phyloP scores from a whole-genome alignment of 1,284 basidiomycete species.

The Sporisorium sorghi region DNA sequence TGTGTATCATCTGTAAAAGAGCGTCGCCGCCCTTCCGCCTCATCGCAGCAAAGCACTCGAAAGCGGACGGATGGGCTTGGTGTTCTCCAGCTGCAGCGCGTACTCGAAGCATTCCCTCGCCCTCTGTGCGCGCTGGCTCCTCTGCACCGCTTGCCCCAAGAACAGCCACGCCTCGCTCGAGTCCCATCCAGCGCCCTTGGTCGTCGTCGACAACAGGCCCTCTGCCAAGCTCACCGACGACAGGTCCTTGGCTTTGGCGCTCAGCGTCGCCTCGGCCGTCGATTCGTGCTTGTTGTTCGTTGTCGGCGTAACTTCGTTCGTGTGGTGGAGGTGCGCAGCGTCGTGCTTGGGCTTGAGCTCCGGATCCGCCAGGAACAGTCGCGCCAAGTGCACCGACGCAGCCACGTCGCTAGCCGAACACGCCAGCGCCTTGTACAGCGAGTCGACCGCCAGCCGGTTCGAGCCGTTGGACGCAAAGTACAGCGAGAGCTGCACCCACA shows the following conservation, averaged over 20 bases:
- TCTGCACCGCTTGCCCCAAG: conserved; percentile 55
- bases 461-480: conserved; percentile 44
- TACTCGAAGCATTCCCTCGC: conserved; percentile 60
- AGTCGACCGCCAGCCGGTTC: conserved; percentile 56
- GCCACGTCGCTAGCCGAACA: conserved; percentile 58
- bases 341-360: conserved; percentile 45
- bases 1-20: too few relatives aligned
- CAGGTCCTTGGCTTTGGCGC: conserved; percentile 46
- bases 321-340: background rate
- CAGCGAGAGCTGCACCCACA: conserved; percentile 83
- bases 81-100: conserved; percentile 60
- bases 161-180: conserved; percentile 66
- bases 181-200: conserved; percentile 58
- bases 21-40: too few relatives aligned
- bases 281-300: conserved; percentile 25
- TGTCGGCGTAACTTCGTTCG: background rate
- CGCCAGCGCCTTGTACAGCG: conserved; percentile 67
- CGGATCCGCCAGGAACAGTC: conserved; percentile 56
- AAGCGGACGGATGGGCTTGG: conserved; percentile 49
- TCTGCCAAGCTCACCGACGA: conserved; percentile 62
- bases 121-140: conserved; percentile 38
- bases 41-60: conserved; percentile 35
- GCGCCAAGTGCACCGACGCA: conserved; percentile 63
- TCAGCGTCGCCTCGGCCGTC: conserved; percentile 45
- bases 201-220: conserved; percentile 59